Base-by-base conservation (phyloP, 495 filamentous ascomycete species). In the Schizothecium vesticola region DNA sequence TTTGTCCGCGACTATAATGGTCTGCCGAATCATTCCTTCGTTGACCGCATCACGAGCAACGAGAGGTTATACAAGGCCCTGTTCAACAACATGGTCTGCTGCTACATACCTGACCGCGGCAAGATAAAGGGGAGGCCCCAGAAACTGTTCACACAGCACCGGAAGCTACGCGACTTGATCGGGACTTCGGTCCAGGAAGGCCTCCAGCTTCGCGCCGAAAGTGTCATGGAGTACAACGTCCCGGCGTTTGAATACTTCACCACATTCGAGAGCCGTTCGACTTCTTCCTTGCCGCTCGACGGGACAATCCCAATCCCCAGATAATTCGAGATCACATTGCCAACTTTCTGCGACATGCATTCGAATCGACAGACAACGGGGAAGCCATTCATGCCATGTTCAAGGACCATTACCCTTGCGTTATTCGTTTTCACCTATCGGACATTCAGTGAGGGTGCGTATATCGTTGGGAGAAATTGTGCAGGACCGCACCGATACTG, bases 151-250 rank as follows among this genome's bases (percentile, higher is more conserved):
- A 21, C 21, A 3, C 56, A 59, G 21, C 25, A 24, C 21, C 21
- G 21, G 25, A 24, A 24, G 3, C 56, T 59, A 3, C 56, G 56
- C 3, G 11, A 21, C 11, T 24, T 21, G 3, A 59, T 59, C 56
- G 56, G 25, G 56, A 10, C 25, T 21, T 21, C 56, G 11, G 56
- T 24, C n/a, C 13, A 24, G 3, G 56, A 59, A 24, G 56, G 25
- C 10, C 56, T 23, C 7, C 22, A 24, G n/a, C 21, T 59, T 59
- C 21, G 56, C 21, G 56, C 56, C n/a, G 56, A 21, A 23, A 59
- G 25, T n/a, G n/a, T n/a, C 56, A 59, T 59, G 56, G 25, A 59
- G 56, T 59, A 59, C 56, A 59, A 59, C n/a, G 56, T 59, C 21
- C 56, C 56, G 3, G 56, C 56, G 6, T 59, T 59, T 23, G n/a